Evolutionary conservation across 768 basidiomycete genomes (phyloP).

Genomic region (Mycena latifolia): DNA sequence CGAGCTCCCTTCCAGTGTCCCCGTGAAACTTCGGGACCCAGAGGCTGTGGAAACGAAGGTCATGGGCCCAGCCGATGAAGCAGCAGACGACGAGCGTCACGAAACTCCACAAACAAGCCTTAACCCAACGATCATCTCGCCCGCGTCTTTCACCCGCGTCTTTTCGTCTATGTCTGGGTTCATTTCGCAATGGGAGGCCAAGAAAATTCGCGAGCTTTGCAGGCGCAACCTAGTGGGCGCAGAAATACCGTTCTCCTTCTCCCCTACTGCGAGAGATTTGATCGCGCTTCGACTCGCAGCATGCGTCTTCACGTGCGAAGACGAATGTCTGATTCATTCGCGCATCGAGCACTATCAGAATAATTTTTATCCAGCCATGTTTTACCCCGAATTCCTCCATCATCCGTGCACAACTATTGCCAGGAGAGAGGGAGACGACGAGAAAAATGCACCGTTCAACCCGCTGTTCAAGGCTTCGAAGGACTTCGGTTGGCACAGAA

Average conservation of each 20-base stretch:
- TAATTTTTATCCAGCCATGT: slow-evolving; percentile 39
- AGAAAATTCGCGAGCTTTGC: slow-evolving; percentile 4
- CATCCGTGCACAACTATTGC: slow-evolving; percentile 46
- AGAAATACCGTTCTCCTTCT: background rate
- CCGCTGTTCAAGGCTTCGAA: slow-evolving; percentile 28
- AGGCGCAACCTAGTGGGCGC: background rate
- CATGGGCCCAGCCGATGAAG: background rate
- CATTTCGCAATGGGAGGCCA: slow-evolving; percentile 23
- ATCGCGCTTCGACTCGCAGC: slow-evolving; percentile 36
- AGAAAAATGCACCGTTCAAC: slow-evolving; percentile 25
- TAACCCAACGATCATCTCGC: slow-evolving; percentile 15
- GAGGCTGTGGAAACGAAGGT: background rate
- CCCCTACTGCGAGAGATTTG: background rate
- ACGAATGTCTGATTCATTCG: slow-evolving; percentile 6
- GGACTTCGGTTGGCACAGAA: slow-evolving; percentile 23
- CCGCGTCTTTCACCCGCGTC: slow-evolving; percentile 28
- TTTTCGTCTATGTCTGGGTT: slow-evolving; percentile 16
- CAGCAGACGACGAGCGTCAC: background rate
- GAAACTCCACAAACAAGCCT: background rate
- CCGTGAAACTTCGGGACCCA: slow-evolving; percentile 4
- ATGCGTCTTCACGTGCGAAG: slow-evolving; percentile 46
- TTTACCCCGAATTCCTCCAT: slow-evolving; percentile 50
- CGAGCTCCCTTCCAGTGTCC: slow-evolving; percentile 27
- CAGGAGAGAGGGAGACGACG: slow-evolving; percentile 5
- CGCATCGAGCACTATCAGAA: slow-evolving; percentile 10